Base-by-base conservation (phyloP, 768 basidiomycete genomes). In the Albatrellus ellisii region DNA sequence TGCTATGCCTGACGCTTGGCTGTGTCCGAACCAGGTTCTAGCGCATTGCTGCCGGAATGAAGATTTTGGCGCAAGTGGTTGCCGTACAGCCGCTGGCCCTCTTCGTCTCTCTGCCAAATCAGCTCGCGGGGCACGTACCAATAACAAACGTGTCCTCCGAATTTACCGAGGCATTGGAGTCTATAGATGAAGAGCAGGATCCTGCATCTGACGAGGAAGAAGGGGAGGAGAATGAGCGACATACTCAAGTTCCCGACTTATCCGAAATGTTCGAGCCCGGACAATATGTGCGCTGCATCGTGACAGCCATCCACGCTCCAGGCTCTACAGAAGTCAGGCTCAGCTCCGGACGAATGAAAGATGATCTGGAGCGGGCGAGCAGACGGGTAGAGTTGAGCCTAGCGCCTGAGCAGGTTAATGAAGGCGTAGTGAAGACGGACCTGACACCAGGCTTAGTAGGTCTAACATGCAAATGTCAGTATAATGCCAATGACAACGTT, bases 81-180 rank as follows among this genome's bases (percentile, higher is more conserved):
- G 73, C 82, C 21, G 73, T 98, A 40, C 77, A 88, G 47, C 86
- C 92, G 9, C 76, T 99, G 26, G 83, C 88, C 34, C 71, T 99
- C 45, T 72, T 98, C 44, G 67, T 98, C 22, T 97, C 94, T 14
- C 69, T 99, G n/a, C 94, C 95, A 14, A 87, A 92, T 53, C 92
- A 97, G 61, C 76, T 99, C 28, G 73, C 86, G 50, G 95, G 75
- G 7, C 90, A 99, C 61, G 70, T 98, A 26, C 92, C 94, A 18
- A 88, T 99, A 49, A 98, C 92, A 29, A 80, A 91, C 59, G 72
- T 98, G 44, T 86, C 90, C 11, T 61, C 73, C 25, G 79, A 85
- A 54, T 69, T 90, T 45, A 97, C 90, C 6, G 51, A 60, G 22
- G 64, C 72, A 15, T 68, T 98, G 22, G 83, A 87, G 55, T 66